These are phyloP conservation scores for Leccinum subtestaceum DNA, from an alignment of 768 basidiomycete species.

Conservation along the genomic window DNA sequence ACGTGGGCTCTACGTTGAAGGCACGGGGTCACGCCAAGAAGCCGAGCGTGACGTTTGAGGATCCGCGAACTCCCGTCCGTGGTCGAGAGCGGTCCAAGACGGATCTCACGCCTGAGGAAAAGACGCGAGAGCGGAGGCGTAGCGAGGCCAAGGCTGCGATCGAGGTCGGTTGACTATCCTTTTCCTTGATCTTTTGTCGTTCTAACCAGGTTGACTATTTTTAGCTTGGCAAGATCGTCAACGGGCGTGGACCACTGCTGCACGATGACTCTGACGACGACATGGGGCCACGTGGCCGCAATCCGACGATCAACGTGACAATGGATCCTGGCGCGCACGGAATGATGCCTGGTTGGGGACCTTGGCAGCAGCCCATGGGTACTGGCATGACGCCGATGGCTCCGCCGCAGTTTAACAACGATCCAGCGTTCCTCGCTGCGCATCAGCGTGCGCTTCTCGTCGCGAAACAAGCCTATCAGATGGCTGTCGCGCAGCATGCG, in stretches of 20 bases:
- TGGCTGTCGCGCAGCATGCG: slow-evolving; percentile 88
- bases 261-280: slow-evolving; percentile 48
- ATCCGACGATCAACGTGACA: slow-evolving; percentile 37
- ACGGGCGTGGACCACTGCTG: slow-evolving; percentile 65
- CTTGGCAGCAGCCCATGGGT: slow-evolving; percentile 30
- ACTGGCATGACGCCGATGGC: slow-evolving; percentile 34
- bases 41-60: slow-evolving; percentile 70
- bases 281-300: slow-evolving; percentile 23
- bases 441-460: slow-evolving; percentile 86
- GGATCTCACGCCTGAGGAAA: slow-evolving; percentile 43
- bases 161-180: slow-evolving; percentile 49
- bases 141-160: slow-evolving; percentile 85
- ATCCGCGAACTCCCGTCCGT: slow-evolving; percentile 34
- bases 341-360: slow-evolving; percentile 35
- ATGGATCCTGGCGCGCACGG: slow-evolving; percentile 30
- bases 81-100: slow-evolving; percentile 32
- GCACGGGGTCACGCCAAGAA: slow-evolving; percentile 45
- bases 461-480: slow-evolving; percentile 88
- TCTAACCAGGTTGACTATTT: slow-evolving; percentile 5
- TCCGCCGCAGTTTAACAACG: slow-evolving; percentile 40
- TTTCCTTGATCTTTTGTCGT: neutral
- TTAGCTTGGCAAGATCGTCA: slow-evolving; percentile 86
- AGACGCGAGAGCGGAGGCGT: slow-evolving; percentile 70
- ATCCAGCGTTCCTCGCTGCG: slow-evolving; percentile 62
- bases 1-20: slow-evolving; percentile 29